Evolutionary conservation across 257 asterid genomes (phyloP), one percentile per base, ranked within the genome.

Genomic region (Oldenlandia corymbosa): DNA sequence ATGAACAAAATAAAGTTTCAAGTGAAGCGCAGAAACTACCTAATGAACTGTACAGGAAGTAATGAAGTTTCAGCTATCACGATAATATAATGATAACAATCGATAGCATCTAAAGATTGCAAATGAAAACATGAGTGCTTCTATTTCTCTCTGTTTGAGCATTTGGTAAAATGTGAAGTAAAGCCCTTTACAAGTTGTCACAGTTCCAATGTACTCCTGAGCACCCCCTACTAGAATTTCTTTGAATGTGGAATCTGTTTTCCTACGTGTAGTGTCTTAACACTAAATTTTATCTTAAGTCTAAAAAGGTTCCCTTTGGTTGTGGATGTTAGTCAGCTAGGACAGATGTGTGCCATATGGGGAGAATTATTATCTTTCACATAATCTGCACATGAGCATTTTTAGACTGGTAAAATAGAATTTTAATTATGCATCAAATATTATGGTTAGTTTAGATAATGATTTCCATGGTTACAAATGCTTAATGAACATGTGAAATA

Each of bases 381-480:
- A 26, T 36, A 52, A 5, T 50, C 56, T 50, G 27, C 21, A 9
- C 26, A 51, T 10, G 3, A 8, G 43, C 43, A 39, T 6, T 37
- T 10, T 23, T 21, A 3, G 32, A 50, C 14, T 17, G 11, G 10
- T 5, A 32, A 13, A 28, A 18, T 27, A 13, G 1, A 30, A 55
- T 32, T 13, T 20, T 56, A 28, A 23, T 18, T 32, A 23, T 43
- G 28, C 62, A 32, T 31, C 39, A 16, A 27, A 54, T 27, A n/a
- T 42, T 54, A 17, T 30, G 60, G 16, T n/a, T n/a, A n/a, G n/a
- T n/a, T n/a, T n/a, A 55, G 58, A 52, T 55, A n/a, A 36, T 32
- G 46, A n/a, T 57, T 31, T 31, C 16, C 45, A 31, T n/a, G 27
- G 27, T 2, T 31, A 57, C n/a, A 20, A 58, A 20, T 18, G 61